Evolutionary conservation across 257 asterid genomes (phyloP).

Genomic region (Misopates orontium): DNA sequence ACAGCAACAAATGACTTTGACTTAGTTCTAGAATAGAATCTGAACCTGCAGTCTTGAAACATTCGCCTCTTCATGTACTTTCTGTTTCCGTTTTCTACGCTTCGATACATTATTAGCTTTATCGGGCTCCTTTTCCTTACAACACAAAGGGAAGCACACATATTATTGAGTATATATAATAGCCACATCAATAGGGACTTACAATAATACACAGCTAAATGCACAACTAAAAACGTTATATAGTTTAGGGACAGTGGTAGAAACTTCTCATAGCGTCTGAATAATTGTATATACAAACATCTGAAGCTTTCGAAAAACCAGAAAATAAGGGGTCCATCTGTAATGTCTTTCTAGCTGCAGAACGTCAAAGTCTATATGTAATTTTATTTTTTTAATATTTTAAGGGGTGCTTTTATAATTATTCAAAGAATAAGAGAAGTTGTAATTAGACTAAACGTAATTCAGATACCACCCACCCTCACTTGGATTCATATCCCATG

Average conservation of each 20-base stretch:
- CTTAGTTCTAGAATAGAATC: slow-evolving; percentile 9
- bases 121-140: slow-evolving; percentile 62
- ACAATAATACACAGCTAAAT: background rate
- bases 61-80: slow-evolving; percentile 48
- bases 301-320: too few relatives aligned
- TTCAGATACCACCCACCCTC: background rate
- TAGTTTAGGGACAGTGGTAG: too few relatives aligned
- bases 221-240: too few relatives aligned
- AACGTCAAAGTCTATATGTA: too few relatives aligned
- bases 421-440: too few relatives aligned
- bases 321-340: too few relatives aligned
- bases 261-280: too few relatives aligned
- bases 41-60: slow-evolving; percentile 65
- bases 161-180: background rate
- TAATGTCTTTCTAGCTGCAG: too few relatives aligned
- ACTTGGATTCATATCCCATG: background rate
- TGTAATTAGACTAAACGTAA: too few relatives aligned
- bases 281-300: too few relatives aligned
- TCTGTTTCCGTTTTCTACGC: slow-evolving; percentile 64
- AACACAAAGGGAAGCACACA: slow-evolving; percentile 17
- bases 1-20: background rate
- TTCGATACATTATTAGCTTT: slow-evolving; percentile 41
- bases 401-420: too few relatives aligned
- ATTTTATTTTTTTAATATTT: too few relatives aligned
- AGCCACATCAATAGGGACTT: background rate